Evolutionary conservation across 2,329 filamentous ascomycete species (phyloP), one percentile per base, ranked within the genome.

Genomic region (Elsinoe fawcettii): DNA sequence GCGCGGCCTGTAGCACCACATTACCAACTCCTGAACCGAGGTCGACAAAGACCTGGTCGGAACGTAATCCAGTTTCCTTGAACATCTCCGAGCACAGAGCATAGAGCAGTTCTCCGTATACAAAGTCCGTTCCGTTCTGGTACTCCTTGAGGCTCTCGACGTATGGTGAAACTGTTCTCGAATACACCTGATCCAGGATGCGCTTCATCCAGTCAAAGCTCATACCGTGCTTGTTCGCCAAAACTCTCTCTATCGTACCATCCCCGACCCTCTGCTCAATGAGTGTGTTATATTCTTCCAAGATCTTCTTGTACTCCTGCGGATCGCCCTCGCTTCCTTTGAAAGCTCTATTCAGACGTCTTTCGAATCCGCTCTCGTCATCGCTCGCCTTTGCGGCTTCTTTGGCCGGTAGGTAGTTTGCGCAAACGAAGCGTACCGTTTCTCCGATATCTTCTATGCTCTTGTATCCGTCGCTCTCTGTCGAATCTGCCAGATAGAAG

Each of bases 11-110:
- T 53, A 99, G 76, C 23, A 93, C 90, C 2, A 97, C 92, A 68
- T 97, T 99, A 49, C 92, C 93, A 14, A 97, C 93, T 27, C 93
- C 93, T 1, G 92, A 97, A 51, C 93, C 93, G 12, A 99, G 80
- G 68, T 99, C 93, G 59, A 99, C 85, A 69, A 99, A 97, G 36
- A 95, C 83, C 64, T 95, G 87, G 51, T 85, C 81, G 0, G 88
- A 92, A 59, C 83, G 90, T 70, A 97, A 83, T 44, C 82, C 78
- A 2, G 87, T 87, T 69, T 89, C 82, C 14, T 85, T 81, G 64
- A 99, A 84, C 59, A 97, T 89, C 58, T 85, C 83, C 61, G 86
- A 87, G 62, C 93, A 82, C 67, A 99, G 95, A 1, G 85, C 84
- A 18, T 90, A 87, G 27, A 93, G 78, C 23, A 99, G 81, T 71